A percentile compares a stretch with the other conserved stretches of the same genome.
Evolutionary conservation across 805 yeast genomes (phyloP).

Genomic region (Lachancea lanzarotensis): DNA sequence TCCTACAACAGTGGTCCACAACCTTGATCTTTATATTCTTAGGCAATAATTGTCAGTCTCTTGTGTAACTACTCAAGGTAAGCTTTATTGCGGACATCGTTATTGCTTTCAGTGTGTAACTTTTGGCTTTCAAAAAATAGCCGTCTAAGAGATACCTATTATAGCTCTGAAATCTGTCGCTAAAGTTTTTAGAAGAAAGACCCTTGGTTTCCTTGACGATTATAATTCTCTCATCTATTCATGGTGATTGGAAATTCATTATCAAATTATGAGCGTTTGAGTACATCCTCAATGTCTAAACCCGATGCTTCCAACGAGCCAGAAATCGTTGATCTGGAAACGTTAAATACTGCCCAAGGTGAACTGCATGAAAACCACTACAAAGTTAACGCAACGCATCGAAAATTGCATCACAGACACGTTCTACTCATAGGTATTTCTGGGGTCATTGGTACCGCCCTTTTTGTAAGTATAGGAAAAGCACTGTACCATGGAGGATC

Average conservation of each 20-base stretch:
- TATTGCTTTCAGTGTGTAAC: no score
- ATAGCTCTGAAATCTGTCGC: no score
- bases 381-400: slow-evolving; percentile 28
- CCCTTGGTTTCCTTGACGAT: no score
- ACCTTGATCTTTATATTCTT: no score
- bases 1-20: no score
- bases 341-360: background rate
- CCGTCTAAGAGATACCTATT: no score
- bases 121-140: no score
- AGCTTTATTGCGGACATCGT: no score
- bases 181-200: no score
- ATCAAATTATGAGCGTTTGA: background rate
- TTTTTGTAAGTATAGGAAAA: slow-evolving; percentile 66
- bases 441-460: slow-evolving; percentile 76
- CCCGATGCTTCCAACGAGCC: background rate
- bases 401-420: slow-evolving; percentile 60
- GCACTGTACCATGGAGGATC: slow-evolving; percentile 66
- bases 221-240: no score
- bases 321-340: background rate
- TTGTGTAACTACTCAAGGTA: no score
- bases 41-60: no score
- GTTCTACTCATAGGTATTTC: slow-evolving; percentile 74
- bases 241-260: background rate
- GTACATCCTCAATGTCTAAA: background rate
- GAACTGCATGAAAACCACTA: background rate